Conservation (phyloP, 2,329 filamentous ascomycete genomes). For the Beauveria asiatica region DNA sequence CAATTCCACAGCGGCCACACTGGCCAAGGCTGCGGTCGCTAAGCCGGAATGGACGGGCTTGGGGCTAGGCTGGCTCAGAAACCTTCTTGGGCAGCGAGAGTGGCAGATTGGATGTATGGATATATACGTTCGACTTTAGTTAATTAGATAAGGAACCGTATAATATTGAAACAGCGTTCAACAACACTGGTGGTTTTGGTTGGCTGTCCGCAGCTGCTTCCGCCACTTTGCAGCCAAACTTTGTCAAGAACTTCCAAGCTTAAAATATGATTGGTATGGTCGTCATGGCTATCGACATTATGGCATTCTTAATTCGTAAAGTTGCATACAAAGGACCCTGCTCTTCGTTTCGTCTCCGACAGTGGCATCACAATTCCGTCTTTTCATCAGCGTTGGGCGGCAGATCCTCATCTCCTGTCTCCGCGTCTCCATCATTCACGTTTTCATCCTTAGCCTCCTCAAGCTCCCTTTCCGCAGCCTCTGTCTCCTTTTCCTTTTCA, state of each 20-base stretch:
- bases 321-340: neutral
- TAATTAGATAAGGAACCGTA: neutral
- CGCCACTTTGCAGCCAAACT: too few species aligned
- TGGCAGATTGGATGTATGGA: slow-evolving; percentile 91
- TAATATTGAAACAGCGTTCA: neutral
- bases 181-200: neutral
- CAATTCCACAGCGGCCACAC: slow-evolving; percentile 60
- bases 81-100: slow-evolving; percentile 70
- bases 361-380: neutral
- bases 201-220: neutral
- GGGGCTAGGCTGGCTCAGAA: slow-evolving; percentile 79
- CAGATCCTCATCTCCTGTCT: neutral
- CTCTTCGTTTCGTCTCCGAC: too few species aligned
- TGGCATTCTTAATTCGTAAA: slow-evolving; percentile 6
- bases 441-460: neutral
- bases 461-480: too few species aligned
- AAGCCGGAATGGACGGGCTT: slow-evolving; percentile 65
- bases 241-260: neutral
- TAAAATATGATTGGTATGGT: neutral
- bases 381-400: neutral
- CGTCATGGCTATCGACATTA: slow-evolving; percentile 10
- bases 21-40: slow-evolving; percentile 60
- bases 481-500: too few species aligned
- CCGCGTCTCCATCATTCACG: neutral
- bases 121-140: slow-evolving; percentile 66